phyloP scores from a whole-genome alignment of 495 filamentous ascomycete genomes.

The Neurospora sp. region DNA sequence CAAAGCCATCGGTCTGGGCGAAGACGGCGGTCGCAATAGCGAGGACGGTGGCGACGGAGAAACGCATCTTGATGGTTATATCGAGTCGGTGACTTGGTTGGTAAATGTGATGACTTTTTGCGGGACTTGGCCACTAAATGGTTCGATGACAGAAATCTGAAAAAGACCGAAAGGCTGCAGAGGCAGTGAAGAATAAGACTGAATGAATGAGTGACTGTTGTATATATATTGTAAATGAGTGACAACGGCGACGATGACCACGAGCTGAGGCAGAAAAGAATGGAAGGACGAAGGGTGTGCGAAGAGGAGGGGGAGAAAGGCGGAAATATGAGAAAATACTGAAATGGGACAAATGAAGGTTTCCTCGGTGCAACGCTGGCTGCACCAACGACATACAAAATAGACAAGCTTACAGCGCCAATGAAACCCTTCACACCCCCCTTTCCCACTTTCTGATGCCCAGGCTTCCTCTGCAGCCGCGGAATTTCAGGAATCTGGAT shows the following conservation, averaged over 20 bases:
- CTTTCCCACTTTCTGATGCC: background rate
- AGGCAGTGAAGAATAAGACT: background rate
- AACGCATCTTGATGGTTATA: constrained; percentile 33
- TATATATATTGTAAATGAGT: constrained; percentile 6
- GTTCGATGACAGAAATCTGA: constrained; percentile 8
- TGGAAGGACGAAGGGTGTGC: constrained; percentile 10
- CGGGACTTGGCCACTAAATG: background rate
- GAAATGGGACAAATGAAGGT: constrained; percentile 2
- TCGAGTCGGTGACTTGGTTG: background rate
- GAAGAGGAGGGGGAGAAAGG: background rate
- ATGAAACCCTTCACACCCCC: constrained; percentile 1
- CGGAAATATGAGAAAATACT: constrained; percentile 1
- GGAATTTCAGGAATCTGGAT: background rate
- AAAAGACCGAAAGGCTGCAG: constrained; percentile 1
- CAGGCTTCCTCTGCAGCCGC: background rate
- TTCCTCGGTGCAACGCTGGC: background rate
- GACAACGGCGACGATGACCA: constrained; percentile 1
- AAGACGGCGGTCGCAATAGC: constrained; percentile 31
- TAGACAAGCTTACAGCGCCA: background rate
- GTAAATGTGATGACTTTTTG: background rate
- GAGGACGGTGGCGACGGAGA: constrained; percentile 31
- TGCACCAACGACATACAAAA: constrained; percentile 3
- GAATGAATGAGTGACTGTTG: constrained; percentile 8
- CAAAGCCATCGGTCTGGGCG: constrained; percentile 34
- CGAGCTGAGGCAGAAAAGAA: background rate